These are phyloP conservation scores for Gossypium aridum DNA, from an alignment of 441 rosid species.

Conservation along the genomic window DNA sequence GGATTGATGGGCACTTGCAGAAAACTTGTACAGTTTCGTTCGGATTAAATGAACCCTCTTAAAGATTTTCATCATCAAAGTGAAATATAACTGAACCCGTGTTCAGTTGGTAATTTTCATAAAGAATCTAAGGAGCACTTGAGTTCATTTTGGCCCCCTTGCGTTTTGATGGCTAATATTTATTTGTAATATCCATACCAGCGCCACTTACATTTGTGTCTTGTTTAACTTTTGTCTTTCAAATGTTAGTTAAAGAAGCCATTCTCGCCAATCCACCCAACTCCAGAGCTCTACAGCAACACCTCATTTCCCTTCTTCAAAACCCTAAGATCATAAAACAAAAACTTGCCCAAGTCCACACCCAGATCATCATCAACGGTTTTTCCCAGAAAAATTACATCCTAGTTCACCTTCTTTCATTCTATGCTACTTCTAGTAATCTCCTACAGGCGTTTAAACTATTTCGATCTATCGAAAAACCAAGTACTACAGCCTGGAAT, in stretches of 20 bases:
- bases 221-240: not conserved
- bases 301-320: slow-evolving; percentile 29
- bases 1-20: not conserved
- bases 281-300: slow-evolving; percentile 33
- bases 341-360: slow-evolving; percentile 32
- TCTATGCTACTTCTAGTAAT: slow-evolving; percentile 24
- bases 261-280: slow-evolving; percentile 11
- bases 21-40: not conserved
- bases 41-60: not conserved
- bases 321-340: slow-evolving; percentile 11
- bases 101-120: not conserved
- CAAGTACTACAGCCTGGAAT: slow-evolving; percentile 43
- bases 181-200: not conserved
- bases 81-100: not conserved
- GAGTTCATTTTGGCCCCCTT: no score
- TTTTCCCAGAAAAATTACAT: slow-evolving; percentile 32
- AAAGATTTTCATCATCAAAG: not conserved
- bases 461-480: slow-evolving; percentile 21
- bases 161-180: no score
- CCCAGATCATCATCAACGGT: slow-evolving; percentile 36
- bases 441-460: slow-evolving; percentile 19
- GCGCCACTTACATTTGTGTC: not conserved
- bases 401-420: slow-evolving; percentile 33
- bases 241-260: slow-evolving; percentile 16
- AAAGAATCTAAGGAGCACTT: no score